Conservation (phyloP, 2,329 filamentous ascomycete species). For the Claviceps digitariae region DNA sequence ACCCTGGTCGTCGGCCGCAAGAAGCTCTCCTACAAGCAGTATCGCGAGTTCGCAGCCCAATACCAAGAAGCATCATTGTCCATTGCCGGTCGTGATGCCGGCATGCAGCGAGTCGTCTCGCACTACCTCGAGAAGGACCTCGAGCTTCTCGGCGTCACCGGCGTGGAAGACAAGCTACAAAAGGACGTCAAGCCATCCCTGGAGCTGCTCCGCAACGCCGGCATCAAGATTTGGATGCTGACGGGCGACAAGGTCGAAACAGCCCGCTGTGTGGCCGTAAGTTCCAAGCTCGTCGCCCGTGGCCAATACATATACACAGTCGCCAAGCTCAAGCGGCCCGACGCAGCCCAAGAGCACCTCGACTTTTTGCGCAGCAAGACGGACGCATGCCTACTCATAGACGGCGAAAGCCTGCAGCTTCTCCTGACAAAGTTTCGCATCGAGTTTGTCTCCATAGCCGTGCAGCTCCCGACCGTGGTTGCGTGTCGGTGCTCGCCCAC, state of each 20-base stretch:
- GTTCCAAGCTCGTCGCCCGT: constrained; percentile 81
- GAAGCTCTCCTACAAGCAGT: constrained; percentile 63
- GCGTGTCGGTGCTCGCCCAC: constrained; percentile 94
- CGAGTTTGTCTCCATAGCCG: constrained; percentile 79
- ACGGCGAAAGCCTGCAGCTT: constrained; percentile 77
- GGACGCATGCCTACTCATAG: constrained; percentile 78
- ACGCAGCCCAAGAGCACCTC: constrained; percentile 74
- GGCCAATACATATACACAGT: constrained; percentile 96
- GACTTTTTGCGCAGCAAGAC: constrained; percentile 81
- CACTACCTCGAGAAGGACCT: constrained; percentile 76
- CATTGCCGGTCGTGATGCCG: constrained; percentile 64
- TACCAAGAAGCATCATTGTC: constrained; percentile 72
- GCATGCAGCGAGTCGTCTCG: constrained; percentile 67
- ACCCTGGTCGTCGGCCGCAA: constrained; percentile 94
- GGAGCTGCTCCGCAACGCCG: constrained; percentile 88
- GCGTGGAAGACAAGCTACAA: constrained; percentile 94
- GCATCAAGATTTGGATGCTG: constrained; percentile 99
- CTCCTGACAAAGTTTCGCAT: constrained; percentile 71
- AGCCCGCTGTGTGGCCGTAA: constrained; percentile 88
- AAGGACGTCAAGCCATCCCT: constrained; percentile 90
- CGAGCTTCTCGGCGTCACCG: constrained; percentile 91
- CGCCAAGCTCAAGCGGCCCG: constrained; percentile 68
- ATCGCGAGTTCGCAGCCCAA: constrained; percentile 61
- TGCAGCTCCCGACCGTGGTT: constrained; percentile 79
- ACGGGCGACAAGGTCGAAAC: constrained; percentile 98